Evolutionary conservation across 2,329 filamentous ascomycete species (phyloP).

Genomic region (Alternaria infectoria): DNA sequence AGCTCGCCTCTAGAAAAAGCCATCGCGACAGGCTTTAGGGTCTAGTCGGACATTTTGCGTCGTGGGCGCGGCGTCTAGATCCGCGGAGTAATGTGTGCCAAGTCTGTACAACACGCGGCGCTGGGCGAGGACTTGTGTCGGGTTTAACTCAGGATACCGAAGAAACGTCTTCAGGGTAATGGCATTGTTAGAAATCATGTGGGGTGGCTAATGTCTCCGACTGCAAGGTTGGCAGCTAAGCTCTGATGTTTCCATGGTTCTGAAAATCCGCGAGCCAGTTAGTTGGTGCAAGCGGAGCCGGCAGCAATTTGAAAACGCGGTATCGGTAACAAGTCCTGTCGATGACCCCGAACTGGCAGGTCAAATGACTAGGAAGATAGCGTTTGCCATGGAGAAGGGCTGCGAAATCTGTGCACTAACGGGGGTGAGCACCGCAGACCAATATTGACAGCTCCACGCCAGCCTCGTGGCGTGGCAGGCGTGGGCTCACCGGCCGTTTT

Average conservation of each 20-base stretch:
- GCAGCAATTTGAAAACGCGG: constrained; percentile 5
- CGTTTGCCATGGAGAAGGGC: not conserved
- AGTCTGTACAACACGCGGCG: not conserved
- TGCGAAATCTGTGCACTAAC: constrained; percentile 1
- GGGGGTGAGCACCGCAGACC: not conserved
- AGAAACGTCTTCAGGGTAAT: not conserved
- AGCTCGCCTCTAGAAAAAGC: constrained; percentile 6
- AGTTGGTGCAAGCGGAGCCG: constrained; percentile 3
- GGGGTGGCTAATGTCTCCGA: not conserved
- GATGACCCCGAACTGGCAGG: constrained; percentile 4
- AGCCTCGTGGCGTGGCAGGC: constrained; percentile 2
- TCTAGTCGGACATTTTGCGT: constrained; percentile 4
- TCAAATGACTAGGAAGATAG: constrained; percentile 4
- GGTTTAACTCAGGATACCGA: not conserved
- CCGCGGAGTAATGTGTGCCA: not conserved
- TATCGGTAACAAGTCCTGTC: not conserved
- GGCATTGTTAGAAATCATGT: not conserved
- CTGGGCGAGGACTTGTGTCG: not conserved
- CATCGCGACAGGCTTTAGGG: constrained; percentile 3
- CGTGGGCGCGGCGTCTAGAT: not conserved
- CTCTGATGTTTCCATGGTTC: constrained; percentile 1
- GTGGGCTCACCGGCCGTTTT: constrained; percentile 1
- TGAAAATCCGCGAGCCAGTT: not conserved
- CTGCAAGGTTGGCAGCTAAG: not conserved
- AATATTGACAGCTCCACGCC: constrained; percentile 6